Base-by-base conservation (phyloP, 2,329 filamentous ascomycete genomes). In the Triangularia verruculosa region DNA sequence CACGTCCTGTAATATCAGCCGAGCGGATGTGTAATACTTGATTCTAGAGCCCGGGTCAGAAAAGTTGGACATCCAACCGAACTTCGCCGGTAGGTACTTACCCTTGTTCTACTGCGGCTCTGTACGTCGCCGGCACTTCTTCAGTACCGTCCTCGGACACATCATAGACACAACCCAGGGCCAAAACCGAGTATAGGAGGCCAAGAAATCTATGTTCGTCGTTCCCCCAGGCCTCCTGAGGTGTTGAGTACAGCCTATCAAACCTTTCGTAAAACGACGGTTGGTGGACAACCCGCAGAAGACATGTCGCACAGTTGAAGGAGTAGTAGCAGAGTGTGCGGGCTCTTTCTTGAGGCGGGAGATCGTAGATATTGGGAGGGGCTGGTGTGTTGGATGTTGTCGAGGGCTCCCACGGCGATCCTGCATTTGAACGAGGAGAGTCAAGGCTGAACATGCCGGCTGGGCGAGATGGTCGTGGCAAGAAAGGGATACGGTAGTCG, bases 261-360 rank as follows among this genome's bases (percentile, higher is more conserved):
- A 97, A 83, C 70, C 86, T 87, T 64, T 85, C 83, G 77, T 90
- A 92, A 73, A 97, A 97, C 0, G 86, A 86, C 0, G 93, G 93
- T 57, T 90, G 81, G 72, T 97, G 93, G 4, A 96, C 85, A 62
- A 94, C 88, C 39, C 91, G 86, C 22, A 86, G 75, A 1, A 88
- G 76, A 64, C 83, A 84, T 1, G 84, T 87, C 8, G 83, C 85
- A 64, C 82, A 84, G 68, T 81, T 82, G 13, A 88, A 74, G 0
- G 84, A 80, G 68, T 84, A 84, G 64, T 83, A 80, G 70, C 83
- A 86, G 17, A 87, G 74, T 53, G 76, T 78, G 53, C 77, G 78
- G 1, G 85, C 85, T 27, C 80, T 77, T 25, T 86, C 82, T 67
- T 83, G 83, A 0, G 87, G 79, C 0, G 94, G 94, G 15, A 97